phyloP scores from a whole-genome alignment of 257 asterid species.

The Agastache rugosa region DNA sequence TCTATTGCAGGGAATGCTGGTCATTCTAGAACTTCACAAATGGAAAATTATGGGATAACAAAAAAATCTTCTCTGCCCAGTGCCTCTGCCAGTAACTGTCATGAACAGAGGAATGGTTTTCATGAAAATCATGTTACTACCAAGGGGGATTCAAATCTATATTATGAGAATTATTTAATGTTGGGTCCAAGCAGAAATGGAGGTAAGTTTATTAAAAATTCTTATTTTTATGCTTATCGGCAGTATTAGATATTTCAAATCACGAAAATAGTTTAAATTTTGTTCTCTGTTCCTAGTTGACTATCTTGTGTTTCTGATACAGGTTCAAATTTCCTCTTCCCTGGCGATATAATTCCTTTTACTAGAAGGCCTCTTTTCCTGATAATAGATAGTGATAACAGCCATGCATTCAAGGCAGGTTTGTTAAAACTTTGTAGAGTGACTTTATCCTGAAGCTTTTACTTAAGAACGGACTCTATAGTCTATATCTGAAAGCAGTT shows the following conservation, averaged over 20 bases:
- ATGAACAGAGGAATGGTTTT: constrained; percentile 55
- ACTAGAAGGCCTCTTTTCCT: constrained; percentile 90
- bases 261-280: constrained; percentile 34
- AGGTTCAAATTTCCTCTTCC: constrained; percentile 85
- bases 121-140: constrained; percentile 56
- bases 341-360: constrained; percentile 94
- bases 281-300: constrained; percentile 26
- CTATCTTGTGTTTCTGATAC: constrained; percentile 39
- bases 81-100: constrained; percentile 47
- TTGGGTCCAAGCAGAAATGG: constrained; percentile 84
- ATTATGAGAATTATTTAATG: constrained; percentile 65
- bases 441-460: constrained; percentile 33
- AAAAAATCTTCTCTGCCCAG: constrained; percentile 52
- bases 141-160: constrained; percentile 52
- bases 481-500: constrained; percentile 34
- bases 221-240: constrained; percentile 30
- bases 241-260: constrained; percentile 9
- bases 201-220: constrained; percentile 50
- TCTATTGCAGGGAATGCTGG: constrained; percentile 58
- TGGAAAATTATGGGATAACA: constrained; percentile 56
- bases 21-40: constrained; percentile 51
- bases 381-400: constrained; percentile 88
- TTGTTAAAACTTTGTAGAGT: constrained; percentile 73
- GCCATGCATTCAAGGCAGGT: constrained; percentile 99
- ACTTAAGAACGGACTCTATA: constrained; percentile 24